Percentiles rank a stretch among this genome's conserved stretches.
These are phyloP conservation scores for Boehmeria nivea DNA, from an alignment of 306 rosid genomes.

Conservation along the genomic window DNA sequence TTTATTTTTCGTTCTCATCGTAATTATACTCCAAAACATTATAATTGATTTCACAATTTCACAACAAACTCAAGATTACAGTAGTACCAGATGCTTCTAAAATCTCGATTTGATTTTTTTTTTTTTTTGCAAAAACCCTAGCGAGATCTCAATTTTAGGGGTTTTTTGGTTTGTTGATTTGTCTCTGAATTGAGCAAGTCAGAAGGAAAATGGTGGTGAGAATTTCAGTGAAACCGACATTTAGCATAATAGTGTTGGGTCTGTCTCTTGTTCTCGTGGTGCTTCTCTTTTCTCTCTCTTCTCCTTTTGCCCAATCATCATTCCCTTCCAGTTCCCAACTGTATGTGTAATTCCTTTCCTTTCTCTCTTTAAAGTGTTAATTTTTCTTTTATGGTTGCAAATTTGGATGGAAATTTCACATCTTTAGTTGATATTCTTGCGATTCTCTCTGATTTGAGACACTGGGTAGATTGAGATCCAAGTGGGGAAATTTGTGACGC, in stretches of 20 bases:
- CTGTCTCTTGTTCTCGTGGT: constrained; percentile 42
- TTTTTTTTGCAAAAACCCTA: no score
- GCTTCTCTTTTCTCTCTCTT: constrained; percentile 39
- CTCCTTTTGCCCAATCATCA: constrained; percentile 29
- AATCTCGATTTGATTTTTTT: no score
- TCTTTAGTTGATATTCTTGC: not conserved
- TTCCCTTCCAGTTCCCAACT: constrained; percentile 24
- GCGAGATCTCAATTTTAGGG: no score
- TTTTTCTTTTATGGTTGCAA: no score
- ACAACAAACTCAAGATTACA: no score
- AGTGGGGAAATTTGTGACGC: not conserved
- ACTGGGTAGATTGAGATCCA: not conserved
- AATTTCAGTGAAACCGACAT: constrained; percentile 29
- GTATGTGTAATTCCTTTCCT: constrained; percentile 33
- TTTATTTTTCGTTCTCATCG: no score
- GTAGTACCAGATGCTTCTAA: no score
- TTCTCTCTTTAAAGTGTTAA: no score
- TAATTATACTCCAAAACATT: no score
- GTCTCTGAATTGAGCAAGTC: not conserved
- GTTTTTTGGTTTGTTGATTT: not conserved
- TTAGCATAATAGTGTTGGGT: constrained; percentile 35
- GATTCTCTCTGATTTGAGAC: not conserved
- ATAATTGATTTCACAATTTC: no score
- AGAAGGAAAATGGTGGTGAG: not conserved
- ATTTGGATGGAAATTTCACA: no score